These are phyloP conservation scores for Nemania serpens DNA, from an alignment of 2,329 filamentous ascomycete genomes.

Conservation along the genomic window DNA sequence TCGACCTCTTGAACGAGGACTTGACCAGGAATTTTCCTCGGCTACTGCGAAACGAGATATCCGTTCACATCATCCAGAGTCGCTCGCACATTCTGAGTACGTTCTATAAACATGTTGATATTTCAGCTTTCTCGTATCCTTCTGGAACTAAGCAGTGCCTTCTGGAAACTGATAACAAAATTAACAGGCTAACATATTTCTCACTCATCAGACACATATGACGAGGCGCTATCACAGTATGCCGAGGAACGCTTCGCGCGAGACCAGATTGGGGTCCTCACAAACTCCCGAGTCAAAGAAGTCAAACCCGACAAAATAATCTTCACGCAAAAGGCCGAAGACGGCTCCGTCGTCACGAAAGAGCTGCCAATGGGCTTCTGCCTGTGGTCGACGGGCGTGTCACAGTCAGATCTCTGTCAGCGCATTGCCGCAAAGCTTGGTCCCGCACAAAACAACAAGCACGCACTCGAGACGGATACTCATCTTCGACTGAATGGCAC, in stretches of 20 bases:
- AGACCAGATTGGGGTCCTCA: constrained; percentile 88
- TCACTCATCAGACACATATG: too few relatives aligned
- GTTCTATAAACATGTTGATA: too few relatives aligned
- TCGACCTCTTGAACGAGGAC: constrained; percentile 95
- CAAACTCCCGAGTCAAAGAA: constrained; percentile 91
- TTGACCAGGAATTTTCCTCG: constrained; percentile 81
- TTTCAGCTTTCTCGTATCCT: too few relatives aligned
- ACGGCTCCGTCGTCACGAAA: constrained; percentile 79
- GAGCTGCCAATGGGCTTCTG: constrained; percentile 96
- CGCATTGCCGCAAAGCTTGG: constrained; percentile 77
- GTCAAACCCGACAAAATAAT: constrained; percentile 82
- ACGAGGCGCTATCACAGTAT: constrained; percentile 90
- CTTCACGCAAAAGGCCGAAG: constrained; percentile 79
- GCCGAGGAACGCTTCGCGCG: constrained; percentile 89
- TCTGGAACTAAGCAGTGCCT: too few relatives aligned
- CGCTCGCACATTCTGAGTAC: constrained; percentile 92
- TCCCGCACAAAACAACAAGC: constrained; percentile 79
- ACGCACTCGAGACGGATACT: constrained; percentile 91
- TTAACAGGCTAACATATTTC: too few relatives aligned
- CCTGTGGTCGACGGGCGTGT: constrained; percentile 94
- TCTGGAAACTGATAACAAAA: too few relatives aligned
- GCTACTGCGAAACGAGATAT: constrained; percentile 94
- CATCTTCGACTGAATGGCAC: constrained; percentile 89
- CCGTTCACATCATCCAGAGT: constrained; percentile 95
- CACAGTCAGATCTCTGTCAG: constrained; percentile 81